Base-by-base conservation (phyloP, 2,329 filamentous ascomycete species). In the Dothidotthia symphoricarpi region DNA sequence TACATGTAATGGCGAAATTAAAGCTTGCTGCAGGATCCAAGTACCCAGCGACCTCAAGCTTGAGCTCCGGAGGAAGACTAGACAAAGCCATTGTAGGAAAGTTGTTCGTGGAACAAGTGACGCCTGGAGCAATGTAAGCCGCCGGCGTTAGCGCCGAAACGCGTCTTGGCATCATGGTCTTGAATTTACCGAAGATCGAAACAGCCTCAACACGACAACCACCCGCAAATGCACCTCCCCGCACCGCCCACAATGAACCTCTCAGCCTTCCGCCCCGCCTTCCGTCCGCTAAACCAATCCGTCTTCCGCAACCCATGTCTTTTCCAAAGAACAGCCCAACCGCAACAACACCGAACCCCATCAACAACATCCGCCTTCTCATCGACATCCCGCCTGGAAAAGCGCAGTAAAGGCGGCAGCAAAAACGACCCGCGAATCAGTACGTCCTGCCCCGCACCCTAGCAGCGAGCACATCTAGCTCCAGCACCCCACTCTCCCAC, bases 371-470 rank as follows among this genome's bases (percentile, higher is more conserved):
- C 55, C 1, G 31, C 43, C 29, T 66, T 66, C 47, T 63, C 61
- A 29, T 53, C 61, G 2, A 64, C 62, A 29, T 34, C 55, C 6
- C 48, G 36, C 6, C 24, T 64, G 22, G 47, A 57, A 35, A 62
- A 63, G 43, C 34, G 61, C 1, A 44, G 39, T 9, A 59, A 55
- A 24, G 58, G 58, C 11, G 45, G 41, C 2, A 40, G 38, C 1
- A 44, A 47, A 3, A 53, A 47, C 19, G 62, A 66, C 43, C 59
- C 62, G 1, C 36, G 62, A 31, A 57, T 66, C 34, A 64, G 62
- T 66, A 57, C 37, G 61, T 57, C 27, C 16, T 12, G 10, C 28
- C 5, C n/a, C n/a, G n/a, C n/a, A n/a, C n/a, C n/a, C n/a, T n/a
- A n/a, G n/a, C 12, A 14, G 6, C 19, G 22, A 16, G n/a, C 29